phyloP scores from a whole-genome alignment of 163 green algal species.

The Chlorella variabilis region DNA sequence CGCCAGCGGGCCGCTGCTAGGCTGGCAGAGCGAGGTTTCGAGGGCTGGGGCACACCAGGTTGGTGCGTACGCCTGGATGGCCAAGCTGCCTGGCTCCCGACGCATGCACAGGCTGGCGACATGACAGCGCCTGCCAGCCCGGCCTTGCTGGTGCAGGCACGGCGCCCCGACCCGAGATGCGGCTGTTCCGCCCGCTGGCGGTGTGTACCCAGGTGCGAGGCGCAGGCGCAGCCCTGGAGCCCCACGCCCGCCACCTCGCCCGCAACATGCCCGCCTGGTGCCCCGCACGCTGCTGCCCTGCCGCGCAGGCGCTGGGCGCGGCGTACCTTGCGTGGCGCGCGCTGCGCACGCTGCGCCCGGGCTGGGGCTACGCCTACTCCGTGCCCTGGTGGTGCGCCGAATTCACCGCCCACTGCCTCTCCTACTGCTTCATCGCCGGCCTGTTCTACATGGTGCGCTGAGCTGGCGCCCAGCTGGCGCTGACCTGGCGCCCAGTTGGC shows the following conservation, averaged over 20 bases:
- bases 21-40: not conserved
- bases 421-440: slow-evolving; percentile 39
- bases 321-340: slow-evolving; percentile 53
- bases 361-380: slow-evolving; percentile 43
- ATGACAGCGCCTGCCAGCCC: not conserved
- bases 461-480: not conserved
- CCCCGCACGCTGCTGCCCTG: not conserved
- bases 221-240: not conserved
- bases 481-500: not conserved
- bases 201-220: slow-evolving; percentile 21
- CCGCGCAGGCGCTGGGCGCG: slow-evolving; percentile 1
- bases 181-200: slow-evolving; percentile 33
- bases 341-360: slow-evolving; percentile 41
- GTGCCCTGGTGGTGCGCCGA: slow-evolving; percentile 47
- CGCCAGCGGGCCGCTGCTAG: not conserved
- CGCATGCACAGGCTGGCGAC: not conserved
- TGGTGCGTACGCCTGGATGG: not conserved
- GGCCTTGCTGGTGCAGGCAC: slow-evolving; percentile 13
- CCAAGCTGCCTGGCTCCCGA: not conserved
- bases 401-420: slow-evolving; percentile 43
- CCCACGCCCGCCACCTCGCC: not conserved
- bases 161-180: not conserved
- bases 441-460: slow-evolving; percentile 43
- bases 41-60: slow-evolving; percentile 14
- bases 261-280: not conserved